Percentiles rank a stretch among this genome's conserved stretches.
Conservation (phyloP, 176 grass and related monocot species). For the Oryza punctata region DNA sequence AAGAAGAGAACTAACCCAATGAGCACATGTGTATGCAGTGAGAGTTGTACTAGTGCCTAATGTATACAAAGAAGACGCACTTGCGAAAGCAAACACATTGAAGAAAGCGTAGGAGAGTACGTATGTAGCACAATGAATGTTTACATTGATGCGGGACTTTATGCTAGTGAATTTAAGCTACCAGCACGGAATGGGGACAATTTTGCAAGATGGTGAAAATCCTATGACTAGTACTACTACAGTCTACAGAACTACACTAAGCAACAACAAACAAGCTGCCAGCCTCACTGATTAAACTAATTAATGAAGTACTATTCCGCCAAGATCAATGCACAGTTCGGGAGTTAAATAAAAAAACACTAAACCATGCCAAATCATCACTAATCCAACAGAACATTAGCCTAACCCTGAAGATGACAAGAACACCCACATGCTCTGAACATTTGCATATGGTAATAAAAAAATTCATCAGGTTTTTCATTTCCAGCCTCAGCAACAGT, state of each 20-base stretch:
- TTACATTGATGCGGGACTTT: slow-evolving; percentile 33
- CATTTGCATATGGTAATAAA: not conserved
- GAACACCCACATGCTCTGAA: not conserved
- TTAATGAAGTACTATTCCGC: slow-evolving; percentile 4
- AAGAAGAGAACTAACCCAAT: slow-evolving; percentile 21
- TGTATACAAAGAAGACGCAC: not conserved
- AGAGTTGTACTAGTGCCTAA: not conserved
- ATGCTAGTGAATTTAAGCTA: slow-evolving; percentile 29
- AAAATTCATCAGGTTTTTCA: not conserved
- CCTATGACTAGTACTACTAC: slow-evolving; percentile 7
- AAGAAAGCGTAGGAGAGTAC: slow-evolving; percentile 26
- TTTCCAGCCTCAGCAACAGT: slow-evolving; percentile 3
- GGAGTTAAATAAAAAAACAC: slow-evolving; percentile 6
- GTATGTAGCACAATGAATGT: not conserved
- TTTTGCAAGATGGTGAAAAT: slow-evolving; percentile 4
- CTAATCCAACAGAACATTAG: slow-evolving; percentile 17
- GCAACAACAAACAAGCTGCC: slow-evolving; percentile 14
- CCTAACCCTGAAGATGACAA: slow-evolving; percentile 32
- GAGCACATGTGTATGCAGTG: slow-evolving; percentile 6
- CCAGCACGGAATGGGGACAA: slow-evolving; percentile 38
- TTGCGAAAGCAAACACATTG: slow-evolving; percentile 22
- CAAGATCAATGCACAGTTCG: slow-evolving; percentile 21
- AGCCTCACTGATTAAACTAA: slow-evolving; percentile 33
- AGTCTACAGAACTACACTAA: not conserved
- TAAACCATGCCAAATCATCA: not conserved